Evolutionary conservation across 495 filamentous ascomycete genomes (phyloP).

Genomic region (Tuber calosporum): DNA sequence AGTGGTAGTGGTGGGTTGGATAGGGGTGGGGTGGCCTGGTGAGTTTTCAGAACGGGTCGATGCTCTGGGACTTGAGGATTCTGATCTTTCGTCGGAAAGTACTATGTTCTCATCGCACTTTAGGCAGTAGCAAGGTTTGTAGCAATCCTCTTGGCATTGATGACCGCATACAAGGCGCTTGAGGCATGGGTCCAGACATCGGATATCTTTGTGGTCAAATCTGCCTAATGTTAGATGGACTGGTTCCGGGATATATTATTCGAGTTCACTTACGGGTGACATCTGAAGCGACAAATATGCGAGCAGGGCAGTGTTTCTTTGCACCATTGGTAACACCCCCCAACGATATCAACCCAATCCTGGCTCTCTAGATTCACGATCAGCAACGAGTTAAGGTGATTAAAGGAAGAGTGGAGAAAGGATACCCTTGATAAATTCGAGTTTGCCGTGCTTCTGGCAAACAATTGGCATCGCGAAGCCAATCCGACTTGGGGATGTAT

Average conservation of each 20-base stretch:
- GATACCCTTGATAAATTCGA: constrained; percentile 45
- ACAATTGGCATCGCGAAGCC: constrained; percentile 43
- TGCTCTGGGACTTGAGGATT: not conserved
- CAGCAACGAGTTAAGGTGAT: constrained; percentile 33
- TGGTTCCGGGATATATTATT: not conserved
- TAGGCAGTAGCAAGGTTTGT: constrained; percentile 25
- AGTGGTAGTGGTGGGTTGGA: not conserved
- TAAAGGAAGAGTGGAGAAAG: constrained; percentile 44
- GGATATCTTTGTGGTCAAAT: constrained; percentile 31
- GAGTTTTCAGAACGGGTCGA: not conserved
- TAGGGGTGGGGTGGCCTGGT: not conserved
- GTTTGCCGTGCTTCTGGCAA: constrained; percentile 43
- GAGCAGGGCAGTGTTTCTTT: constrained; percentile 46
- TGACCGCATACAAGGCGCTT: constrained; percentile 25
- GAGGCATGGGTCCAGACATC: constrained; percentile 21
- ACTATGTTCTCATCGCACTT: constrained; percentile 12
- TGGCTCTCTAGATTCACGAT: constrained; percentile 49
- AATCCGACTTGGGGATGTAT: constrained; percentile 32
- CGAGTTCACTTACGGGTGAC: constrained; percentile 46
- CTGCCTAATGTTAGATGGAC: constrained; percentile 12
- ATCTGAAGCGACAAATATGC: constrained; percentile 47
- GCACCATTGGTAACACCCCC: constrained; percentile 55
- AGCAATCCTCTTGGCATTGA: constrained; percentile 24
- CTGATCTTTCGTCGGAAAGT: not conserved
- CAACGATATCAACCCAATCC: constrained; percentile 48